Percentiles rank a stretch among this genome's conserved stretches.
phyloP scores from a whole-genome alignment of 192 early-diverging fungal genomes.

The Backusella parvicylindrica region DNA sequence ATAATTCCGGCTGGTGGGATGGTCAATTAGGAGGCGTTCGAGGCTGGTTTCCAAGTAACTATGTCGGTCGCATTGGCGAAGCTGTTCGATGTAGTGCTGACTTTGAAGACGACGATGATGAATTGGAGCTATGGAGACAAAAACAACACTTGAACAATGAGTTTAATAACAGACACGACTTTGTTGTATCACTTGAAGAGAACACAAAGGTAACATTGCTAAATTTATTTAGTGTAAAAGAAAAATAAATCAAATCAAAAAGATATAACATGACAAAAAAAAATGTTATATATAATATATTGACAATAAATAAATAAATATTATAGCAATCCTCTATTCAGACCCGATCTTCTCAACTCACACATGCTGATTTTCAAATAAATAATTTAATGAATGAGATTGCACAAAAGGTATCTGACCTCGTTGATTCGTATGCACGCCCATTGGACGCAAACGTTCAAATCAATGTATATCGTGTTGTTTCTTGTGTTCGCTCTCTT shows the following conservation, averaged over 20 bases:
- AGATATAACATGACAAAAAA: neutral
- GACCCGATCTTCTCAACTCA: neutral
- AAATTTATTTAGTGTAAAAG: neutral
- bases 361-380: neutral
- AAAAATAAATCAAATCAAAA: neutral
- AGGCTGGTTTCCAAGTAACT: conserved; percentile 93
- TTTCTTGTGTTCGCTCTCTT: conserved; percentile 16
- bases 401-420: neutral
- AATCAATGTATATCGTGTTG: conserved; percentile 15
- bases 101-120: conserved; percentile 34
- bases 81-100: conserved; percentile 25
- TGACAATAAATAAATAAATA: neutral
- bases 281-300: neutral
- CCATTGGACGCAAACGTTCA: neutral
- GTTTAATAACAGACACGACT: neutral
- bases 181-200: neutral
- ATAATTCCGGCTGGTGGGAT: conserved; percentile 98
- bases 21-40: conserved; percentile 72
- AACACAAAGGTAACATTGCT: conserved; percentile 10
- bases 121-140: conserved; percentile 17
- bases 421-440: neutral
- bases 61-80: conserved; percentile 62
- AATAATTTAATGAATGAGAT: neutral
- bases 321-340: neutral
- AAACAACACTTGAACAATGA: neutral